Base-by-base conservation (phyloP, 306 rosid species). In the Quercus rubra region DNA sequence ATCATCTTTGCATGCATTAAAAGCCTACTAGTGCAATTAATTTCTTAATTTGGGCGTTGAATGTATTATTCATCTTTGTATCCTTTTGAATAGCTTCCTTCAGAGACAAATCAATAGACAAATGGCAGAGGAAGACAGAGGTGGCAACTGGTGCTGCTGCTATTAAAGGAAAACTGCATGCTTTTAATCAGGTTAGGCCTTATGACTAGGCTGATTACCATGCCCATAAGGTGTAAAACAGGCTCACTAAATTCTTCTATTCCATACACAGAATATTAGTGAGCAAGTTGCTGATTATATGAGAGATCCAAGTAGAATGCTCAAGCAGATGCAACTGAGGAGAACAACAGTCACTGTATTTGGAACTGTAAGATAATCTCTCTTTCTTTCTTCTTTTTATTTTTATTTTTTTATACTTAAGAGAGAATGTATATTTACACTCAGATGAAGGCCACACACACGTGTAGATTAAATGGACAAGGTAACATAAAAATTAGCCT, bases 231-330 rank as follows among this genome's bases (percentile, higher is more conserved):
- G 18, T 5, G 10, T 63, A 59, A 55, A 38, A 58, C 67, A 57
- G 62, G 61, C 38, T 74, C 56, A 67, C 14, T 63, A 43, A 19
- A 72, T 70, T 74, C 38, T 67, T 43, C 15, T 68, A 30, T 77
- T 77, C 73, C 52, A 28, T 58, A 86, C 41, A 33, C 85, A 94
- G 95, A 91, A 85, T 87, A 89, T 91, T 62, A 94, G 97, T 51
- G 81, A 86, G 79, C 98, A 92, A 90, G 92, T 94, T 61, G 86
- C 99, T 74, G 66, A 85, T 31, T 92, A 90, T 79, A 94, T 92
- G 97, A 92, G 97, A 81, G 97, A 94, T 80, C 97, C 97, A 56
- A 92, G 92, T 84, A 91, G 97, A 87, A 89, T 92, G 95, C 75
- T 92, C 81, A 91, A 83, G 83, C 97, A 86, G 82, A 94, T 94